These are phyloP conservation scores for Nothophytophthora sp. DNA, from an alignment of 352 stramenopile genomes.

Conservation along the genomic window DNA sequence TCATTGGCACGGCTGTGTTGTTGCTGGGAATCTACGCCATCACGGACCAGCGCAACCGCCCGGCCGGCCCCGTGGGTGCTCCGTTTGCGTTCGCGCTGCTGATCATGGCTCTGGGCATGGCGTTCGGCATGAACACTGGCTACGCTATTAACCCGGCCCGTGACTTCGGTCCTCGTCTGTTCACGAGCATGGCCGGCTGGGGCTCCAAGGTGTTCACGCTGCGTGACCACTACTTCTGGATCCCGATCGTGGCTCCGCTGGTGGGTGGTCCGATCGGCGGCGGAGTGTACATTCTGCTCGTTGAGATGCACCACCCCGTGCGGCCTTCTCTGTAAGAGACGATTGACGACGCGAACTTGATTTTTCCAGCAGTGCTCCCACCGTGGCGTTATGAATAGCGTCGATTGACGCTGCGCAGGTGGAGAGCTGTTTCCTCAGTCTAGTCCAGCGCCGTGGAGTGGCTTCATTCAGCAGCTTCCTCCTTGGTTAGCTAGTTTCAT, in stretches of 20 bases:
- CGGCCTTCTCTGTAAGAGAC: conserved; percentile 8
- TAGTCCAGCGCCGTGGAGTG: too few species aligned
- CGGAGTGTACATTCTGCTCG: conserved; percentile 32
- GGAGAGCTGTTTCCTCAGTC: not conserved
- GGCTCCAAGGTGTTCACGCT: conserved; percentile 44
- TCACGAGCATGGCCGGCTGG: conserved; percentile 33
- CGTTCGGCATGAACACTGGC: conserved; percentile 53
- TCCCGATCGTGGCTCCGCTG: conserved; percentile 39
- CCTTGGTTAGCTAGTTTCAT: too few species aligned
- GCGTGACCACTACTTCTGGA: conserved; percentile 50
- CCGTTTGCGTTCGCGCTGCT: conserved; percentile 42
- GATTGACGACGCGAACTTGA: too few species aligned
- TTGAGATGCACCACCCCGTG: conserved; percentile 44
- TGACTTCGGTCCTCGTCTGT: conserved; percentile 46
- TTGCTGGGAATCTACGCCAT: conserved; percentile 50
- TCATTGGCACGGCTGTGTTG: conserved; percentile 55
- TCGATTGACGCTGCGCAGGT: not conserved
- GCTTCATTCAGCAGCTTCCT: too few species aligned
- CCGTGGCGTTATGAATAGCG: not conserved
- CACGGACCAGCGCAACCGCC: conserved; percentile 40
- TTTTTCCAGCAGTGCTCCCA: too few species aligned
- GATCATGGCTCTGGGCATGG: conserved; percentile 54
- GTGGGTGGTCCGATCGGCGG: conserved; percentile 36
- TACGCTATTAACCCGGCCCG: conserved; percentile 52
- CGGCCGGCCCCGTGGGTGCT: conserved; percentile 24